phyloP scores from a whole-genome alignment of 2,329 filamentous ascomycete species.

The Hypoxylon sp. region DNA sequence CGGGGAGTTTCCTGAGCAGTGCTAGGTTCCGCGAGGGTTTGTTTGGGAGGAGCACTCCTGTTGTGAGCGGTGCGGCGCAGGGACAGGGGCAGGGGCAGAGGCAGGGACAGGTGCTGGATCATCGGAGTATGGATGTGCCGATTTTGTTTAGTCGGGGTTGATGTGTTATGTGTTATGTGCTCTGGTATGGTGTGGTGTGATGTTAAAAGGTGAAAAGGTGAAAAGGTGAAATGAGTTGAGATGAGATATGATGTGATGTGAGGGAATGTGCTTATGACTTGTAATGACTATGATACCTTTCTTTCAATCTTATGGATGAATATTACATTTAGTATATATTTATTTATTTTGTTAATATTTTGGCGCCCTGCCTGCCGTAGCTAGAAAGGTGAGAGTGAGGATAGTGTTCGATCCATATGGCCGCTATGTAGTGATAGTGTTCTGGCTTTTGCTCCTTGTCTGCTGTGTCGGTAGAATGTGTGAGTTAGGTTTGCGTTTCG shows the following conservation, averaged over 20 bases:
- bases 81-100: no score
- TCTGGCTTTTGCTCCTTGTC: no score
- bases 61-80: constrained; percentile 41
- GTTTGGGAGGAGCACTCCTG: constrained; percentile 57
- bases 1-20: constrained; percentile 56
- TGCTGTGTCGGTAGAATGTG: background rate
- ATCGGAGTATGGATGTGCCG: constrained; percentile 69
- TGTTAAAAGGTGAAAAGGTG: no score
- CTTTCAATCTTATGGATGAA: constrained; percentile 41
- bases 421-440: no score
- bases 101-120: constrained; percentile 53
- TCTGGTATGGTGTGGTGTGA: constrained; percentile 2
- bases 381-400: background rate
- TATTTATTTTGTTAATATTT: background rate
- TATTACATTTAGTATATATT: constrained; percentile 29
- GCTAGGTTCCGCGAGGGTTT: constrained; percentile 60
- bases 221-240: background rate
- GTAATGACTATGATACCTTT: constrained; percentile 45
- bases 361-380: background rate
- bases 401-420: no score
- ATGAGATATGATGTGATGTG: constrained; percentile 9
- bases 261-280: constrained; percentile 43
- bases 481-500: background rate
- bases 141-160: constrained; percentile 67
- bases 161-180: constrained; percentile 24